A percentile compares a stretch with the other conserved stretches of the same genome.
Conservation (phyloP, 1,284 basidiomycete genomes). For the Boletus mariae region DNA sequence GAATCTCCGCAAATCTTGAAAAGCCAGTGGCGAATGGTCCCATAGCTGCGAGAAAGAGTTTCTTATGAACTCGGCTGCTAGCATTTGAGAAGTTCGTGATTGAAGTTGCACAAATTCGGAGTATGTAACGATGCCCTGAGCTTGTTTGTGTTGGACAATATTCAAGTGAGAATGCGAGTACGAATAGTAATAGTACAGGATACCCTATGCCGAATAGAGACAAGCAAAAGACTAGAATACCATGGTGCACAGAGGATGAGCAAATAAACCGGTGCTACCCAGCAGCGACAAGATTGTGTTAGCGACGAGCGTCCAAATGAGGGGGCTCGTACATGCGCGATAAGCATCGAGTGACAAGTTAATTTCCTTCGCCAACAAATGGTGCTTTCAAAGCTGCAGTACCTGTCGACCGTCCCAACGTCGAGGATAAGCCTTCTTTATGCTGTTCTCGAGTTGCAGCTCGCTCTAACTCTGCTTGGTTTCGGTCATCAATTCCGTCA, state of each 20-base stretch:
- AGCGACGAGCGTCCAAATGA: background rate
- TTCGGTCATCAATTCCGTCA: slow-evolving; percentile 5
- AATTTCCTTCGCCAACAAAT: slow-evolving; percentile 3
- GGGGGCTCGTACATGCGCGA: background rate
- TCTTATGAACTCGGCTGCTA: slow-evolving; percentile 7
- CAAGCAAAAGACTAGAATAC: slow-evolving; percentile 5
- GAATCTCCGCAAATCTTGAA: slow-evolving; percentile 7
- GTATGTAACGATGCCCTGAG: background rate
- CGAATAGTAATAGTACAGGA: slow-evolving; percentile 8
- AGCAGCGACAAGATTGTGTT: slow-evolving; percentile 8
- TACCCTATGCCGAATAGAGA: slow-evolving; percentile 12
- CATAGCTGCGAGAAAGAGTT: slow-evolving; percentile 1
- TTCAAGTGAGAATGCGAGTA: background rate
- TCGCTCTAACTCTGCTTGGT: slow-evolving; percentile 2
- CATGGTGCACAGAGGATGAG: slow-evolving; percentile 6
- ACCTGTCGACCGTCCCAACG: slow-evolving; percentile 30
- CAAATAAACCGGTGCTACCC: slow-evolving; percentile 8
- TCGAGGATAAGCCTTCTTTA: slow-evolving; percentile 24
- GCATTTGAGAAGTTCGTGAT: background rate
- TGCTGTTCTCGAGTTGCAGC: slow-evolving; percentile 4
- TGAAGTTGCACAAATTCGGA: background rate
- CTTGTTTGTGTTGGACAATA: background rate
- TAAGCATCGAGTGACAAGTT: background rate
- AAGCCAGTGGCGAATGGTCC: background rate
- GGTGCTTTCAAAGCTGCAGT: slow-evolving; percentile 16